Conservation (phyloP, 2,329 filamentous ascomycete species). For the Beauveria varroae region DNA sequence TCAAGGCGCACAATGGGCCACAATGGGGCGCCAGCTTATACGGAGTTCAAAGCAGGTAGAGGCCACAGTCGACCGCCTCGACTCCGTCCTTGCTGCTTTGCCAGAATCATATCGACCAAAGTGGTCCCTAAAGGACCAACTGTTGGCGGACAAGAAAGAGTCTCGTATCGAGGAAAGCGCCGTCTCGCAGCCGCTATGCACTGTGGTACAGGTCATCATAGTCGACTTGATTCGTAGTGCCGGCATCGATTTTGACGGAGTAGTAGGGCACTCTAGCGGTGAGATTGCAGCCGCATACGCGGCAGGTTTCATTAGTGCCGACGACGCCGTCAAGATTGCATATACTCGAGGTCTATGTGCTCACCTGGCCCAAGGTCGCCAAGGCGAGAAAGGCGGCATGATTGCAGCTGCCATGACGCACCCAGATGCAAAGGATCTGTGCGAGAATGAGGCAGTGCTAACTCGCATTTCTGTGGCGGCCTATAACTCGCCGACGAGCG, state of each 20-base stretch:
- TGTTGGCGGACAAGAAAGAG: conserved; percentile 20
- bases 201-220: conserved; percentile 35
- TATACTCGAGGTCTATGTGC: conserved; percentile 33
- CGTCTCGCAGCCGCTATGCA: conserved; percentile 31
- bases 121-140: conserved; percentile 26
- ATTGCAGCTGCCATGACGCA: conserved; percentile 34
- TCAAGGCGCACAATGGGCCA: conserved; percentile 23
- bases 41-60: conserved; percentile 20
- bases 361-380: conserved; percentile 30
- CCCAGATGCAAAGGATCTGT: conserved; percentile 10
- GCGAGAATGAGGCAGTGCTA: not conserved
- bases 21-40: conserved; percentile 24
- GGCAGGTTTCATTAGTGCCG: conserved; percentile 30
- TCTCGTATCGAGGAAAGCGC: conserved; percentile 21
- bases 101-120: conserved; percentile 15
- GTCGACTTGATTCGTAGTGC: conserved; percentile 32
- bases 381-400: conserved; percentile 38
- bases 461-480: conserved; percentile 14
- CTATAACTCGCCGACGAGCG: conserved; percentile 15
- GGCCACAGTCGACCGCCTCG: conserved; percentile 16
- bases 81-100: conserved; percentile 21
- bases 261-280: conserved; percentile 35
- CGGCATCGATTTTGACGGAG: conserved; percentile 26
- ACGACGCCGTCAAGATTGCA: conserved; percentile 35
- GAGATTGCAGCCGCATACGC: conserved; percentile 37